Evolutionary conservation across 768 basidiomycete genomes (phyloP).

Genomic region (Phaffia tasmanica): DNA sequence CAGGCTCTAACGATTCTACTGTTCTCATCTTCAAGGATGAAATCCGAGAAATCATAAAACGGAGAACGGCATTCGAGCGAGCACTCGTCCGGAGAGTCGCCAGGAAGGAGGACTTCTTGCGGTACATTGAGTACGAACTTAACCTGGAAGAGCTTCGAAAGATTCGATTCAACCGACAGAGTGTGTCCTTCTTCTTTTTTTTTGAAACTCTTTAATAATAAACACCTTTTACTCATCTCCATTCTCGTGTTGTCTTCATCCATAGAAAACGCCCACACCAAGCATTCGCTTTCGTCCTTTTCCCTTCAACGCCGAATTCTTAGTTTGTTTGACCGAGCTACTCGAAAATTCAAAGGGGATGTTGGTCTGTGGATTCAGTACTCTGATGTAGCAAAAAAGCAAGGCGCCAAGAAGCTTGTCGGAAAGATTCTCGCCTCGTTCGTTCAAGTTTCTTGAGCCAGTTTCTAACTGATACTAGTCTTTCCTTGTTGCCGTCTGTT

Average conservation of each 20-base stretch:
- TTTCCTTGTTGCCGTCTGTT: not conserved
- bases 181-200: conserved; percentile 23
- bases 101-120: conserved; percentile 75
- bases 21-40: conserved; percentile 47
- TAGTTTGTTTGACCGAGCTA: conserved; percentile 80
- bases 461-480: conserved; percentile 1
- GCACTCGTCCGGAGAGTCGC: conserved; percentile 71
- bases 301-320: conserved; percentile 74
- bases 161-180: conserved; percentile 25
- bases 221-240: not conserved
- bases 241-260: not conserved
- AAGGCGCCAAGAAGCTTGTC: conserved; percentile 66
- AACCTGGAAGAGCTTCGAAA: conserved; percentile 31
- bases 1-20: not conserved
- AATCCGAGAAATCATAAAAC: conserved; percentile 70
- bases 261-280: conserved; percentile 22
- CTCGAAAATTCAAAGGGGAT: conserved; percentile 79
- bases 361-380: conserved; percentile 81
- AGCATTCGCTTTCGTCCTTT: conserved; percentile 64
- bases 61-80: conserved; percentile 70
- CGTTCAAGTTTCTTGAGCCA: conserved; percentile 28
- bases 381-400: conserved; percentile 67
- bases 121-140: conserved; percentile 46
- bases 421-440: conserved; percentile 72
- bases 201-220: not conserved